Conservation (phyloP, 768 basidiomycete genomes). For the Hypsizygus marmoreus region DNA sequence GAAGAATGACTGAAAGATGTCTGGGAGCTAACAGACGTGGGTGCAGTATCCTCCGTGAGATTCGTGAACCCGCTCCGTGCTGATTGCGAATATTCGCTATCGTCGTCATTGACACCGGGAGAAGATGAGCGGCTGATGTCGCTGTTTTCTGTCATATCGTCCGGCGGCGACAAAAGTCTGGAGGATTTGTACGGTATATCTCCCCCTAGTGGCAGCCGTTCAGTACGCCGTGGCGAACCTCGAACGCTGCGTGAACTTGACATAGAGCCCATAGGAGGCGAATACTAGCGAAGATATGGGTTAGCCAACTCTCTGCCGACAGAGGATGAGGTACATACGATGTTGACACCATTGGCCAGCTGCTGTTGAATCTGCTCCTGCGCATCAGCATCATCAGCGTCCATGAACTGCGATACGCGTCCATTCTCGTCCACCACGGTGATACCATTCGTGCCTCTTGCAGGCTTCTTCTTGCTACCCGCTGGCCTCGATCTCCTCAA, state of each 20-base stretch:
- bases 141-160: conserved; percentile 43
- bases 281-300: conserved; percentile 54
- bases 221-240: conserved; percentile 64
- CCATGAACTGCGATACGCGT: conserved; percentile 83
- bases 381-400: conserved; percentile 82
- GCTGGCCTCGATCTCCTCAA: conserved; percentile 34
- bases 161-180: conserved; percentile 44
- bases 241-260: conserved; percentile 71
- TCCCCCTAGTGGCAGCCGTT: conserved; percentile 44
- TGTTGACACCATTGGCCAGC: conserved; percentile 69
- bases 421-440: conserved; percentile 47
- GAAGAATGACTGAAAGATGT: too few relatives aligned
- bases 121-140: conserved; percentile 48
- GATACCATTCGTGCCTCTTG: conserved; percentile 25
- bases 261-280: conserved; percentile 57
- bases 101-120: conserved; percentile 50
- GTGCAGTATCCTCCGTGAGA: conserved; percentile 53
- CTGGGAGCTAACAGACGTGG: conserved; percentile 58
- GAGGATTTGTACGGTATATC: conserved; percentile 41
- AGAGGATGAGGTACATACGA: conserved; percentile 46
- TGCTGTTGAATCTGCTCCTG: conserved; percentile 88
- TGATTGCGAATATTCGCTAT: conserved; percentile 59
- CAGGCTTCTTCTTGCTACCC: conserved; percentile 30
- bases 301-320: conserved; percentile 3
- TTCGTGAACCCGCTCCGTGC: conserved; percentile 35